Base-by-base conservation (phyloP, 352 stramenopile genomes). In the Phytophthora aleatoria region DNA sequence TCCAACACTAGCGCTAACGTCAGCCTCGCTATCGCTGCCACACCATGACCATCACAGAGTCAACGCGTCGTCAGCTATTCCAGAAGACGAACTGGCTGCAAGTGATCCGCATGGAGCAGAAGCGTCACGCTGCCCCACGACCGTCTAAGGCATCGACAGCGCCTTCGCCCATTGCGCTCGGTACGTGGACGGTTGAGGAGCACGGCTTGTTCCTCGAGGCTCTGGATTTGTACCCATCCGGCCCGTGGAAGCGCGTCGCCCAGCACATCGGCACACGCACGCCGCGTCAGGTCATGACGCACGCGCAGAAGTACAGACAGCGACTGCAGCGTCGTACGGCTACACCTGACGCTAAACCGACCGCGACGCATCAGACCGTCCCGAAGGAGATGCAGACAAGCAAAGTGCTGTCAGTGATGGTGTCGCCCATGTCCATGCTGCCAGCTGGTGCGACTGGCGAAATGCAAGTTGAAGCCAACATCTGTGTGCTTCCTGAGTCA, bases 231-330 rank as follows among this genome's bases (percentile, higher is more conserved):
- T 84, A 79, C 51, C 77, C 77, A 24, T 73, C 64, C 0, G 76
- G 79, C 10, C 76, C 79, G 41, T 88, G 74, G 76, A 83, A 84
- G 39, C 59, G 57, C 10, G 68, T 86, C 16, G 75, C 79, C 1
- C 53, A 58, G 24, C 31, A 76, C 44, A 50, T 85, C 11, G 58
- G 60, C 39, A 78, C 55, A 16, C 66, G 67, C 15, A 76, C 69
- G 24, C 61, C 65, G 15, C 74, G 74, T 6, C 74, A 83, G 49
- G 67, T 73, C 27, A 73, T 76, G 69, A 70, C 64, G n/a, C 69
- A 76, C 13, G 69, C 69, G 13, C 69, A 76, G 41, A 76, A 76
- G 54, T 76, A 76, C 59, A 59, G 69, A 43, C 64, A 72, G 33
- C 50, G 64, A 16, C 51, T 72, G 38, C 58, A 68, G 20, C 64